Evolutionary conservation across 2,329 filamentous ascomycete genomes (phyloP).

Genomic region (Neurospora sp.): DNA sequence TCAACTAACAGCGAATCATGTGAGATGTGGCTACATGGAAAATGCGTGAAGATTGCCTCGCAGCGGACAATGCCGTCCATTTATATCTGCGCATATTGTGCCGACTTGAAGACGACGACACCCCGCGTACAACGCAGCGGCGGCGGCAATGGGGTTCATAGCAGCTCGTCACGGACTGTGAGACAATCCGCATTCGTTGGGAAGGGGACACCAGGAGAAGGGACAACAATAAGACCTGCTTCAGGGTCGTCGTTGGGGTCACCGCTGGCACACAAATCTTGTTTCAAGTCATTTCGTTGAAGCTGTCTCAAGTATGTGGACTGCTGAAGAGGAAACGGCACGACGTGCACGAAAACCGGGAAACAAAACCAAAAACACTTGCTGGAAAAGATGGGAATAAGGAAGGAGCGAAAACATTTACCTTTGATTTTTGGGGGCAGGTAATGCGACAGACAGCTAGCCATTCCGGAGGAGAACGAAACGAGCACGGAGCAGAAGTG

Average conservation of each 20-base stretch:
- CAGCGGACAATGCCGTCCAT: constrained; percentile 47
- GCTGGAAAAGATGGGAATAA: background rate
- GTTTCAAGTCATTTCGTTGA: constrained; percentile 34
- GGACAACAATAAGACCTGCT: background rate
- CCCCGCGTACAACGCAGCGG: background rate
- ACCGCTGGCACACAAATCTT: constrained; percentile 35
- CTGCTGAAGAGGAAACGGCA: background rate
- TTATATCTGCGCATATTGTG: constrained; percentile 56
- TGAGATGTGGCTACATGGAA: constrained; percentile 56
- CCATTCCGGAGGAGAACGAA: background rate
- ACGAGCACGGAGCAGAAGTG: background rate
- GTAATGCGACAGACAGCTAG: constrained; percentile 1
- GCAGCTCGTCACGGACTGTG: background rate
- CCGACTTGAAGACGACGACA: constrained; percentile 29
- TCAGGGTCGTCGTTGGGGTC: constrained; percentile 21
- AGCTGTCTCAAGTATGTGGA: background rate
- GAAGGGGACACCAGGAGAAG: background rate
- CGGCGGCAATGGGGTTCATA: background rate
- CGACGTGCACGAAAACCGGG: background rate
- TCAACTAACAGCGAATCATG: constrained; percentile 44
- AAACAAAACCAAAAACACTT: background rate
- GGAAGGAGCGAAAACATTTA: background rate
- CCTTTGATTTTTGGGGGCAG: background rate
- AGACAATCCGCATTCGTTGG: background rate
- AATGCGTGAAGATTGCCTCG: constrained; percentile 47